phyloP scores from a whole-genome alignment of 306 rosid genomes.

The Macrotyloma uniflorum region DNA sequence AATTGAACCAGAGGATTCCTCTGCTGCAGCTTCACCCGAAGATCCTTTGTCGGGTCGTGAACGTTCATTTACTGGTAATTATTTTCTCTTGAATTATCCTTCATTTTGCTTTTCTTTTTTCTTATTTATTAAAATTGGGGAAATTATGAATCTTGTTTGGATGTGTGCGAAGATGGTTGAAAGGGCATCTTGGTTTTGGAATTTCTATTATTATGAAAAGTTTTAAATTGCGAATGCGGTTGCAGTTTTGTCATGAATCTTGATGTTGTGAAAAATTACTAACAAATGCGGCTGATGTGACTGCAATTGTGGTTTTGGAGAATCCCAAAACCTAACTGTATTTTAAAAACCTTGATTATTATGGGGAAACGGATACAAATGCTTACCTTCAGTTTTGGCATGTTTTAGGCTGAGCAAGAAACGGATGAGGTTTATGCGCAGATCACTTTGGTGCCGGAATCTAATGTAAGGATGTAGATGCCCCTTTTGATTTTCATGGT shows the following conservation, averaged over 20 bases:
- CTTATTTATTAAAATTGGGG: neutral
- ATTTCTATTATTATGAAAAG: neutral
- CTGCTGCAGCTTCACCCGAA: constrained; percentile 75
- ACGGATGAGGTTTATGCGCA: constrained; percentile 91
- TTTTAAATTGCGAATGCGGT: neutral
- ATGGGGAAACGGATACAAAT: neutral
- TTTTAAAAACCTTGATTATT: neutral
- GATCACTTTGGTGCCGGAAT: constrained; percentile 77
- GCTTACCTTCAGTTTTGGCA: constrained; percentile 38
- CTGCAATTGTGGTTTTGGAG: neutral
- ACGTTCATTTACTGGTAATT: constrained; percentile 71
- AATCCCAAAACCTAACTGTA: neutral
- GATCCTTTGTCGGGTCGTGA: constrained; percentile 75
- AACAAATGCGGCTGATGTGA: neutral
- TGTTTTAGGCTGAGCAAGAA: constrained; percentile 86
- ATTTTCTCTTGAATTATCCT: neutral
- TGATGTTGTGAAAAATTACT: neutral
- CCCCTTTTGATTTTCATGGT: constrained; percentile 39
- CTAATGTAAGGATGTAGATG: constrained; percentile 59
- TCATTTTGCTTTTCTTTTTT: neutral
- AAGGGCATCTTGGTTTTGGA: constrained; percentile 1
- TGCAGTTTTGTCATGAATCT: neutral
- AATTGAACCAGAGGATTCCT: constrained; percentile 77
- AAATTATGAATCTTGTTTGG: constrained; percentile 8
- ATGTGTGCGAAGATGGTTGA: constrained; percentile 13